Evolutionary conservation across 345 rosid species (phyloP).

Genomic region (Aquilaria malaccensis): DNA sequence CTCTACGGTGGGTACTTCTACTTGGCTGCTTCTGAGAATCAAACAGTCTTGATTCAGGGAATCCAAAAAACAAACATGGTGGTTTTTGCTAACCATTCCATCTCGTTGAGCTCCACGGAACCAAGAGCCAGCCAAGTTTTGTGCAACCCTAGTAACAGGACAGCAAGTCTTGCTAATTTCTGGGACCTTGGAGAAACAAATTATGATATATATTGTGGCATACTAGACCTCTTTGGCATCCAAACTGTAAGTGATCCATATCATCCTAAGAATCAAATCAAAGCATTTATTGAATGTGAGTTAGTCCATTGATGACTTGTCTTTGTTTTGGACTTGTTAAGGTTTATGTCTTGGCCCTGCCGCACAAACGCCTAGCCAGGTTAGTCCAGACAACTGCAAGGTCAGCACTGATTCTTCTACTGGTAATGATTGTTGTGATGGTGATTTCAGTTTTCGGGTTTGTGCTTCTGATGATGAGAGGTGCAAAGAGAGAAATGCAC

Average conservation of each 20-base stretch:
- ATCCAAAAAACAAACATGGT: conserved; percentile 12
- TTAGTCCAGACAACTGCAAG: conserved; percentile 16
- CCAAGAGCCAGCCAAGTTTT: conserved; percentile 3
- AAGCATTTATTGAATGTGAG: neutral
- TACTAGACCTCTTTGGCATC: conserved; percentile 22
- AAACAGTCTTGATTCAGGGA: conserved; percentile 20
- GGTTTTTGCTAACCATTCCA: neutral
- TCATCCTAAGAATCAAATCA: neutral
- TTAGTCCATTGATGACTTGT: neutral
- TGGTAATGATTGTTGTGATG: conserved; percentile 13
- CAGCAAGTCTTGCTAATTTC: neutral
- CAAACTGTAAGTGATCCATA: conserved; percentile 21
- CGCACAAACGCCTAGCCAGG: conserved; percentile 4
- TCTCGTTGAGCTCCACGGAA: conserved; percentile 8
- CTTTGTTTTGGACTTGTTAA: conserved; percentile 6
- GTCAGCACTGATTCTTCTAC: conserved; percentile 13
- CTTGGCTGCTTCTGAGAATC: conserved; percentile 28
- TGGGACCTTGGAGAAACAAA: conserved; percentile 10
- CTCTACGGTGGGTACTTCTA: conserved; percentile 31
- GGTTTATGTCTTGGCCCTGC: conserved; percentile 31
- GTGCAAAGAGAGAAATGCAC: conserved; percentile 36
- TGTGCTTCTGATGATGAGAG: conserved; percentile 24
- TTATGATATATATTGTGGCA: conserved; percentile 27
- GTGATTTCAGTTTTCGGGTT: conserved; percentile 14
- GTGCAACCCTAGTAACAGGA: conserved; percentile 14